Evolutionary conservation across 495 filamentous ascomycete genomes (phyloP).

Genomic region (Hypoxylon lenormandii): DNA sequence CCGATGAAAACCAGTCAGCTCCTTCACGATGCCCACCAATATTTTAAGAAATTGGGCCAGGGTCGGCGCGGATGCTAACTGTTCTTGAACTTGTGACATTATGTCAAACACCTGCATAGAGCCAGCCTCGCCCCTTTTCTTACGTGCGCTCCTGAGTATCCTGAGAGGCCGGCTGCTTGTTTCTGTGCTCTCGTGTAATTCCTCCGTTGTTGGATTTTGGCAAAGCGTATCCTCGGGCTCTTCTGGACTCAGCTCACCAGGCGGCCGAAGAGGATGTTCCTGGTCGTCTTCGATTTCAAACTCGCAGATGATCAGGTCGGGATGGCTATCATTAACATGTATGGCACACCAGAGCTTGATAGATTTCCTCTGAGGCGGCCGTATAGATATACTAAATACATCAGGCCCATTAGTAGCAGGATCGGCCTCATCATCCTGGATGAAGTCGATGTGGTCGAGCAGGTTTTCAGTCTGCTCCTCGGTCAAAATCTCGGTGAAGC

Average conservation of each 20-base stretch:
- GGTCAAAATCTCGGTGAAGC: slow-evolving; percentile 81
- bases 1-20: slow-evolving; percentile 91
- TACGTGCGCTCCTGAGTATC: slow-evolving; percentile 80
- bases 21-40: slow-evolving; percentile 82
- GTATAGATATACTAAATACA: slow-evolving; percentile 82
- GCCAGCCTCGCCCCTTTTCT: slow-evolving; percentile 82
- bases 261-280: slow-evolving; percentile 73
- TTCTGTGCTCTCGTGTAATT: slow-evolving; percentile 78
- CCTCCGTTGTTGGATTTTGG: slow-evolving; percentile 75
- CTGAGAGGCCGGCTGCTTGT: slow-evolving; percentile 81
- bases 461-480: slow-evolving; percentile 86
- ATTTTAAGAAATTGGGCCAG: slow-evolving; percentile 77
- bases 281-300: slow-evolving; percentile 90
- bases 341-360: slow-evolving; percentile 90
- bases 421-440: slow-evolving; percentile 80
- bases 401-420: slow-evolving; percentile 81
- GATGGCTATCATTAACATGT: slow-evolving; percentile 74
- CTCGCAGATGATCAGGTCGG: slow-evolving; percentile 85
- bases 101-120: slow-evolving; percentile 96
- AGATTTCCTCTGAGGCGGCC: slow-evolving; percentile 62
- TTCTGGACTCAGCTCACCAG: slow-evolving; percentile 67
- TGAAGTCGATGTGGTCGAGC: slow-evolving; percentile 88
- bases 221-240: slow-evolving; percentile 79
- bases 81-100: slow-evolving; percentile 86
- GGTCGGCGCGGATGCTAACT: slow-evolving; percentile 74